These are phyloP conservation scores for Malassezia arunalokei DNA, from an alignment of 1,284 basidiomycete species.

Conservation along the genomic window DNA sequence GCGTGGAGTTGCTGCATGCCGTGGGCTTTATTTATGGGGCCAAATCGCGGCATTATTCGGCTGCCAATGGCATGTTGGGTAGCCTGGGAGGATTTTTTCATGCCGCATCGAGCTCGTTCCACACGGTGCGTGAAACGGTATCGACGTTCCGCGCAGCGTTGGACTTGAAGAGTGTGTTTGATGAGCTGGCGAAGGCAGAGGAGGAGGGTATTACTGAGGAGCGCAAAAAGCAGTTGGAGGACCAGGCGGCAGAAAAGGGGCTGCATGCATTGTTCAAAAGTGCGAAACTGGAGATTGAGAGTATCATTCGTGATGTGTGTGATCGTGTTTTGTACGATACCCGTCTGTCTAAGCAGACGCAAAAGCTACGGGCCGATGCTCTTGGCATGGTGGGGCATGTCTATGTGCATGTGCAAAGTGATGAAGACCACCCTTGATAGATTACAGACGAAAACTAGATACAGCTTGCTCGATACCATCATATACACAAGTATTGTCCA, in stretches of 20 bases:
- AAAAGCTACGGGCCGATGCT: constrained; percentile 36
- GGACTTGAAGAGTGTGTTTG: constrained; percentile 76
- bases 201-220: constrained; percentile 76
- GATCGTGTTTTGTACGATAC: constrained; percentile 62
- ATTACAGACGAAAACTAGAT: constrained; percentile 21
- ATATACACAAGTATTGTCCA: constrained; percentile 71
- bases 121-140: constrained; percentile 40
- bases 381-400: constrained; percentile 24
- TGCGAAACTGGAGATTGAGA: constrained; percentile 87
- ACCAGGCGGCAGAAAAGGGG: constrained; percentile 81
- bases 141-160: constrained; percentile 39
- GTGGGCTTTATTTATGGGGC: constrained; percentile 75
- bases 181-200: constrained; percentile 63
- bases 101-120: constrained; percentile 29
- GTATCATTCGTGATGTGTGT: constrained; percentile 80
- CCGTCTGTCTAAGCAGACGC: constrained; percentile 37
- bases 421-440: background rate
- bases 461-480: constrained; percentile 61
- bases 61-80: constrained; percentile 31
- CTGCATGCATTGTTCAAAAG: constrained; percentile 51
- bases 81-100: constrained; percentile 30
- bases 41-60: constrained; percentile 42
- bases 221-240: constrained; percentile 77
- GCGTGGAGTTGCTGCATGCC: constrained; percentile 76
- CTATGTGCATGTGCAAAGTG: constrained; percentile 10